Percentiles rank a stretch among this genome's conserved stretches.
Conservation (phyloP, 176 grass and related monocot genomes). For the Microstegium vimineum region DNA sequence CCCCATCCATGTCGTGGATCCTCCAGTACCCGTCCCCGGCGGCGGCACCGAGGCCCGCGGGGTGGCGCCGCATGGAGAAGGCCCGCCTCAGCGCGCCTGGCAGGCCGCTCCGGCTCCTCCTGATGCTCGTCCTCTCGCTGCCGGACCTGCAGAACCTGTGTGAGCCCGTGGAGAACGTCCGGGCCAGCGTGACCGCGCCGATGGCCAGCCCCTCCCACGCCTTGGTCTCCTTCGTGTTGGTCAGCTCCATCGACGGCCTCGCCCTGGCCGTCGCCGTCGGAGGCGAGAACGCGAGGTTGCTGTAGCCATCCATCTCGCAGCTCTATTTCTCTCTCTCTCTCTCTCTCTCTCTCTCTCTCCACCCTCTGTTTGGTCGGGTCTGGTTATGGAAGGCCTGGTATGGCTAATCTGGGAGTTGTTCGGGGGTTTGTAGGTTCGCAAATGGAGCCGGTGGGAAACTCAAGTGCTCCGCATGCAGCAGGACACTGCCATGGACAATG, state of each 20-base stretch:
- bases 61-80: slow-evolving; percentile 60
- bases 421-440: slow-evolving; percentile 12
- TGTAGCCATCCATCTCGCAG: slow-evolving; percentile 46
- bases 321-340: too few species aligned
- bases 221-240: slow-evolving; percentile 50
- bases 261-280: background rate
- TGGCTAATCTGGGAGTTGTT: background rate
- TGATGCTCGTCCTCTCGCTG: background rate
- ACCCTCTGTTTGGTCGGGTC: too few species aligned
- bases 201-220: slow-evolving; percentile 45
- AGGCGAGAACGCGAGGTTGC: slow-evolving; percentile 27
- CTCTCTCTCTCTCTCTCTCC: too few species aligned
- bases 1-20: slow-evolving; percentile 58
- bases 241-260: slow-evolving; percentile 49
- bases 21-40: slow-evolving; percentile 52
- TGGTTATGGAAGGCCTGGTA: background rate
- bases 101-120: background rate
- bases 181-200: slow-evolving; percentile 39
- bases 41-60: background rate
- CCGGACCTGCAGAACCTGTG: slow-evolving; percentile 34
- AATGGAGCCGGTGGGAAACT: slow-evolving; percentile 2
- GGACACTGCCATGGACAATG: slow-evolving; percentile 22
- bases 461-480: background rate
- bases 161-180: slow-evolving; percentile 58
- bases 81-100: slow-evolving; percentile 40